A percentile compares a stretch with the other conserved stretches of the same genome.
phyloP scores from a whole-genome alignment of 2,329 filamentous ascomycete species.

The Colletotrichum chrysophilum region DNA sequence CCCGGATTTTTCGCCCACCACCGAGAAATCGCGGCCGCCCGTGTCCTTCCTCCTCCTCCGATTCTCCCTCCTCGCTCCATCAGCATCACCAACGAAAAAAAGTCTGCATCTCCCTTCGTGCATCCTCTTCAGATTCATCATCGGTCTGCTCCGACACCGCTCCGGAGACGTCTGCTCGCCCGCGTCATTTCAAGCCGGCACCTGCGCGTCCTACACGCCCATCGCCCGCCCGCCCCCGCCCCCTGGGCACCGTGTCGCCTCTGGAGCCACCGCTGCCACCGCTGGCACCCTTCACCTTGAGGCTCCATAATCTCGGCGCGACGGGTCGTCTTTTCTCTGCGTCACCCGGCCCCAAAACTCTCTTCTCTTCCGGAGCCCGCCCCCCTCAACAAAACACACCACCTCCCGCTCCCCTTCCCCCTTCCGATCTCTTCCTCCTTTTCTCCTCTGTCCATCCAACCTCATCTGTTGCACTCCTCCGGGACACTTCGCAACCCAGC shows the following conservation, averaged over 20 bases:
- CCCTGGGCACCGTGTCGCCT: slow-evolving; percentile 11
- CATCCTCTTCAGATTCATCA: neutral
- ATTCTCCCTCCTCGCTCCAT: neutral
- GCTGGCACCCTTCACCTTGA: neutral
- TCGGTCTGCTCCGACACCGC: neutral
- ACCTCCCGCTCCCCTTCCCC: slow-evolving; percentile 8
- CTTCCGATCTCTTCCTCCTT: slow-evolving; percentile 11
- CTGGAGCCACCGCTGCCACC: slow-evolving; percentile 9
- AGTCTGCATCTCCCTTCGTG: neutral
- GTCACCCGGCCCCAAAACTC: slow-evolving; percentile 23
- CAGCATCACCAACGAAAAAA: neutral
- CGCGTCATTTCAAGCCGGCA: neutral
- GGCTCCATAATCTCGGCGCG: slow-evolving; percentile 22
- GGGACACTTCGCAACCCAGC: neutral
- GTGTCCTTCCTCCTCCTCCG: slow-evolving; percentile 7
- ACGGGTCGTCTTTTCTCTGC: slow-evolving; percentile 23
- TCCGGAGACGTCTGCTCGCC: neutral
- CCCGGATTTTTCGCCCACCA: slow-evolving; percentile 20
- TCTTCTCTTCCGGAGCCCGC: slow-evolving; percentile 21
- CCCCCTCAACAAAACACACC: slow-evolving; percentile 23
- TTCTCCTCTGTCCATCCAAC: neutral
- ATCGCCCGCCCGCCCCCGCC: neutral
- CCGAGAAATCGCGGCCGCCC: slow-evolving; percentile 20
- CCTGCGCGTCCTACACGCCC: neutral
- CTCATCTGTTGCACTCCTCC: neutral